phyloP scores from a whole-genome alignment of 2,329 filamentous ascomycete species.

The Trichoderma lentiforme region DNA sequence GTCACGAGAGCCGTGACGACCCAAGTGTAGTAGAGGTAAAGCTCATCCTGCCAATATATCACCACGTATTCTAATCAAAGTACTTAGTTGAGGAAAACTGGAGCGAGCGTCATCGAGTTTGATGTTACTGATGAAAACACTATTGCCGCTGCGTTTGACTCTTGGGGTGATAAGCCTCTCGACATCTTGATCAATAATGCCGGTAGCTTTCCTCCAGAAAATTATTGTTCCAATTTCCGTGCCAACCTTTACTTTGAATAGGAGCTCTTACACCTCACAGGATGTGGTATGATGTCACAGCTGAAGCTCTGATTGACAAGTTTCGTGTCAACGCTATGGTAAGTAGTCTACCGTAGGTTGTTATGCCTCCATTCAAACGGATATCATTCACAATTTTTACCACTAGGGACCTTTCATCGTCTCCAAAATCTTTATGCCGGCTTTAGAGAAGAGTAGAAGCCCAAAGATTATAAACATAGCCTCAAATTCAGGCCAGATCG shows the following conservation, averaged over 20 bases:
- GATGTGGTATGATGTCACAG: background rate
- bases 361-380: background rate
- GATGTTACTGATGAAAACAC: background rate
- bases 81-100: background rate
- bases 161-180: background rate
- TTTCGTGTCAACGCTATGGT: background rate
- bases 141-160: background rate
- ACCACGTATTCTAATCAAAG: background rate
- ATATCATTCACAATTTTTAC: background rate
- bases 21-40: background rate
- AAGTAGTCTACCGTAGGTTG: background rate
- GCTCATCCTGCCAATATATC: background rate
- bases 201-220: background rate
- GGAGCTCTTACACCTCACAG: background rate
- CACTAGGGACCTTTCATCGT: background rate
- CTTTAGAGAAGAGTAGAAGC: background rate
- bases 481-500: background rate
- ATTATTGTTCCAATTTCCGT: fast-evolving
- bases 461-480: background rate
- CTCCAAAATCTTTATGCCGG: background rate
- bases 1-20: background rate
- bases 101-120: background rate
- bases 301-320: background rate
- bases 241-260: background rate
- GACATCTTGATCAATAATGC: background rate